phyloP scores from a whole-genome alignment of 176 grass and related monocot species.

The Poa annua region DNA sequence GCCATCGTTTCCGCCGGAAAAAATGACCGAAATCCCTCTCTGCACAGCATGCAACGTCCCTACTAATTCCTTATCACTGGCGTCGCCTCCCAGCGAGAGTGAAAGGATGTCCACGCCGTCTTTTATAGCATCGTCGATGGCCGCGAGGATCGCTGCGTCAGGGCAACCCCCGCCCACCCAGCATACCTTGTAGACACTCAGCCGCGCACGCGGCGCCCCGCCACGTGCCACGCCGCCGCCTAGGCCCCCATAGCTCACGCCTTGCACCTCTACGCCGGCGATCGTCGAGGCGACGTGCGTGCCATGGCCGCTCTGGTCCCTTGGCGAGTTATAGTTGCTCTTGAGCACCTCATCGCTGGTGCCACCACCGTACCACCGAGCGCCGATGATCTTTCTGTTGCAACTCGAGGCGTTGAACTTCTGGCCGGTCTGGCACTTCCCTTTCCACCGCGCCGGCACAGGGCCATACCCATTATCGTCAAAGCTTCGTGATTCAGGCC shows the following conservation, averaged over 20 bases:
- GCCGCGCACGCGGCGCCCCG: conserved; percentile 56
- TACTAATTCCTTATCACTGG: background rate
- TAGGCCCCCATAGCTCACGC: conserved; percentile 26
- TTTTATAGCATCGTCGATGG: conserved; percentile 67
- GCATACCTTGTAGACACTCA: conserved; percentile 56
- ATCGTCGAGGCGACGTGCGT: conserved; percentile 49
- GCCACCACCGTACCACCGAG: conserved; percentile 27
- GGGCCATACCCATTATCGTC: conserved; percentile 31
- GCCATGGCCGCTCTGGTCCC: conserved; percentile 43
- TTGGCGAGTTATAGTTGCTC: conserved; percentile 39
- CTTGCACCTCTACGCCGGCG: conserved; percentile 38
- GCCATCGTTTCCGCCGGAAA: conserved; percentile 29
- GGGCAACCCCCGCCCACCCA: conserved; percentile 26
- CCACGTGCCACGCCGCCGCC: conserved; percentile 46
- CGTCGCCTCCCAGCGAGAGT: background rate
- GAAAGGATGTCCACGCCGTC: conserved; percentile 75
- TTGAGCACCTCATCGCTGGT: background rate
- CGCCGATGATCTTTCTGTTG: conserved; percentile 57
- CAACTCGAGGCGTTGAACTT: conserved; percentile 40
- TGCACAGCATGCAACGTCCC: conserved; percentile 64
- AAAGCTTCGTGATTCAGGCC: conserved; percentile 63
- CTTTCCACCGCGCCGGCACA: conserved; percentile 45
- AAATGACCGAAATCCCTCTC: conserved; percentile 56
- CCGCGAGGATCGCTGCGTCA: background rate
- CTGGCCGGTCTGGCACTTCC: conserved; percentile 42